These are phyloP conservation scores for Fonsecaea pugnacius DNA, from an alignment of 2,329 filamentous ascomycete genomes.

Conservation along the genomic window DNA sequence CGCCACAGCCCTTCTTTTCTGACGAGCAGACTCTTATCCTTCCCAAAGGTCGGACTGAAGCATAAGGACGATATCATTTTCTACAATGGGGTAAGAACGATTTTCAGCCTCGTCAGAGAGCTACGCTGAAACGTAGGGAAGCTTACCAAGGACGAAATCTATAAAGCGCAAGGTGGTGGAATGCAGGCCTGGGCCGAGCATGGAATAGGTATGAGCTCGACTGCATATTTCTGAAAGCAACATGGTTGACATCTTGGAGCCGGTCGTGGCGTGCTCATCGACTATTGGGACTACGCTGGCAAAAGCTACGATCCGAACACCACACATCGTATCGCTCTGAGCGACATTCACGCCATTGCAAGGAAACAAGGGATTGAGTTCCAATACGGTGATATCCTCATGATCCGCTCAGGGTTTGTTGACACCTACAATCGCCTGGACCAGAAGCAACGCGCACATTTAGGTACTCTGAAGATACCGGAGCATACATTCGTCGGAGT, in stretches of 20 bases:
- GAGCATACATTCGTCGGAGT: conserved; percentile 46
- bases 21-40: no score
- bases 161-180: background rate
- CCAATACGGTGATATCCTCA: conserved; percentile 31
- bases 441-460: background rate
- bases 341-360: conserved; percentile 28
- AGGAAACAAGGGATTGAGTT: conserved; percentile 26
- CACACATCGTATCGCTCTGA: conserved; percentile 37
- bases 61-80: no score
- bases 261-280: conserved; percentile 52
- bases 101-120: no score
- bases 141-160: background rate
- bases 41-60: no score
- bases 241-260: conserved; percentile 46
- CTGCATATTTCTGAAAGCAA: no score
- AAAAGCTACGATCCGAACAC: conserved; percentile 44
- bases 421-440: conserved; percentile 28
- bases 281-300: conserved; percentile 50
- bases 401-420: conserved; percentile 35
- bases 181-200: background rate
- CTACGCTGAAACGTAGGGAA: background rate
- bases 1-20: no score
- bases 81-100: conserved; percentile 1
- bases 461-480: background rate
- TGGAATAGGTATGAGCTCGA: background rate